Conservation (phyloP, 2,329 filamentous ascomycete genomes). For the Alternaria dauci region DNA sequence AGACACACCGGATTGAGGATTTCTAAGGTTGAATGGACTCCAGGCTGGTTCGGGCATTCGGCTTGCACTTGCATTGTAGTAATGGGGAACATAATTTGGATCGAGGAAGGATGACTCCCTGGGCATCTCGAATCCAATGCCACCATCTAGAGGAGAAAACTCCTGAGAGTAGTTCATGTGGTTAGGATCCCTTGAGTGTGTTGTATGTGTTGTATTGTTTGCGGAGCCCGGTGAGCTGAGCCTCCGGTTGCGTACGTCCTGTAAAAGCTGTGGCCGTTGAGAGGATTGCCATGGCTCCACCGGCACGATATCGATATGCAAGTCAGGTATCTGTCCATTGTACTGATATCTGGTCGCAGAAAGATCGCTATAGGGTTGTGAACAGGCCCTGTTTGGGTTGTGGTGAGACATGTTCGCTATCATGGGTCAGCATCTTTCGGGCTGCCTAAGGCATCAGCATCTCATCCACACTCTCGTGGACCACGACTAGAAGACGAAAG, state of each 20-base stretch:
- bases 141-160: slow-evolving; percentile 7
- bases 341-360: slow-evolving; percentile 25
- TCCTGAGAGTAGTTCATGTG: slow-evolving; percentile 16
- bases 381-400: slow-evolving; percentile 26
- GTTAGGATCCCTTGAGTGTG: slow-evolving; percentile 13
- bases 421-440: slow-evolving; percentile 32
- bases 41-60: slow-evolving; percentile 39
- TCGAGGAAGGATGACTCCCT: slow-evolving; percentile 24
- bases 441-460: slow-evolving; percentile 19
- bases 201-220: slow-evolving; percentile 20
- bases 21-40: slow-evolving; percentile 35
- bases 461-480: not conserved
- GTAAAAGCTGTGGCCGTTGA: slow-evolving; percentile 20
- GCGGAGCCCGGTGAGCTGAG: slow-evolving; percentile 31
- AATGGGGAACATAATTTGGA: slow-evolving; percentile 11
- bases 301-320: slow-evolving; percentile 15
- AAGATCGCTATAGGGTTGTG: slow-evolving; percentile 21
- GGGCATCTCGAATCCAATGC: slow-evolving; percentile 19
- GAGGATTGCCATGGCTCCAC: slow-evolving; percentile 31
- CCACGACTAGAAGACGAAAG: not conserved
- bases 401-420: slow-evolving; percentile 41
- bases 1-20: slow-evolving; percentile 4
- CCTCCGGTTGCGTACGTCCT: slow-evolving; percentile 14
- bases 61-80: slow-evolving; percentile 21
- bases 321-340: slow-evolving; percentile 18